These are phyloP conservation scores for Amesomyces nigricolor DNA, from an alignment of 2,329 filamentous ascomycete species.

Conservation along the genomic window DNA sequence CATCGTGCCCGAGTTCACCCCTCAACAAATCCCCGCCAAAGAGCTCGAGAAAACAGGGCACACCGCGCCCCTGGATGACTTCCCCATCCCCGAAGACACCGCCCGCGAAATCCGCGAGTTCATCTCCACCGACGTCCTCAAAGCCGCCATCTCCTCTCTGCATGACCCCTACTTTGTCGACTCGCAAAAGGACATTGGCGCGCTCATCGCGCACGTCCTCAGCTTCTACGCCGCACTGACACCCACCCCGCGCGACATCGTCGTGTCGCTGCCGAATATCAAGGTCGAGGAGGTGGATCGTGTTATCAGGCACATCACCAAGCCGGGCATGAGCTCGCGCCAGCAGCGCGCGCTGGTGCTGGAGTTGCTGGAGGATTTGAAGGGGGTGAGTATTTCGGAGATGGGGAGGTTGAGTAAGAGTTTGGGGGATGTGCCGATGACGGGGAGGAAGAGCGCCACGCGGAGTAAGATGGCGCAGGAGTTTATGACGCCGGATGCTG, in stretches of 20 bases:
- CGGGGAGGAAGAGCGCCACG: slow-evolving; percentile 36
- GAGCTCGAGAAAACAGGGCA: slow-evolving; percentile 11
- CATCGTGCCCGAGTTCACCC: slow-evolving; percentile 70
- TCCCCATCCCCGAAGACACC: slow-evolving; percentile 47
- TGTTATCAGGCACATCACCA: slow-evolving; percentile 55
- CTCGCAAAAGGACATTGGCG: slow-evolving; percentile 84
- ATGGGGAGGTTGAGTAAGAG: slow-evolving; percentile 73
- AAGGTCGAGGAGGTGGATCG: slow-evolving; percentile 60
- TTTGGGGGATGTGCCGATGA: slow-evolving; percentile 26
- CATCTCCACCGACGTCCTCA: slow-evolving; percentile 81
- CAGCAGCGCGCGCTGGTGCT: slow-evolving; percentile 77
- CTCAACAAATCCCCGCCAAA: slow-evolving; percentile 24
- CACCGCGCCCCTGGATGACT: slow-evolving; percentile 32
- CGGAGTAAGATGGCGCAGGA: slow-evolving; percentile 59
- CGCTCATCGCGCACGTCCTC: slow-evolving; percentile 80
- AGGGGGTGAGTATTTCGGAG: slow-evolving; percentile 89
- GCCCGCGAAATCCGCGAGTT: slow-evolving; percentile 75
- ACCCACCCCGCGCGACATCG: slow-evolving; percentile 63
- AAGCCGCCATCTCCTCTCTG: slow-evolving; percentile 82
- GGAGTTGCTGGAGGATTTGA: slow-evolving; percentile 76
- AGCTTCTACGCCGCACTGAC: slow-evolving; percentile 67
- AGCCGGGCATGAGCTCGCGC: slow-evolving; percentile 56
- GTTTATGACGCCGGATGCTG: slow-evolving; percentile 54
- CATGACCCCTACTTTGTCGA: slow-evolving; percentile 97
- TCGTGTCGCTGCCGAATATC: slow-evolving; percentile 77